These are phyloP conservation scores for Globisporangium paddicum DNA, from an alignment of 352 stramenopile species.

Conservation along the genomic window DNA sequence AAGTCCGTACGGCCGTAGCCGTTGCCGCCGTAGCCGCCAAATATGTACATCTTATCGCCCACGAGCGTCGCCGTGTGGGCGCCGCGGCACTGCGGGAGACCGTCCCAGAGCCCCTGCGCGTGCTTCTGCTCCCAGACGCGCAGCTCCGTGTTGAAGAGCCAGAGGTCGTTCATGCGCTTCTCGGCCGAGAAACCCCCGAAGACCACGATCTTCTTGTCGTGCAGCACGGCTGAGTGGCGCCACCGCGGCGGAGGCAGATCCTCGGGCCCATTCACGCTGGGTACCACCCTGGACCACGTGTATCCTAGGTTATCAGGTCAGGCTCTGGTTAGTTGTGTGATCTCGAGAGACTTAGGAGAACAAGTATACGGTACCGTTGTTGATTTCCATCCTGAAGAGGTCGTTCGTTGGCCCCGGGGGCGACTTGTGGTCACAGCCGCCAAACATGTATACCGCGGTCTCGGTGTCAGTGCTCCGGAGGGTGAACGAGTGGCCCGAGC, in stretches of 20 bases:
- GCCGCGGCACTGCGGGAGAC: constrained; percentile 87
- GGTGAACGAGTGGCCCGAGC: constrained; percentile 94
- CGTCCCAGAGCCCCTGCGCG: constrained; percentile 84
- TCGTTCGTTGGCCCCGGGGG: constrained; percentile 93
- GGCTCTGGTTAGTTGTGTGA: no score
- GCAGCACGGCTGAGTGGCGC: constrained; percentile 80
- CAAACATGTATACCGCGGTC: constrained; percentile 78
- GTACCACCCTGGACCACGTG: constrained; percentile 61
- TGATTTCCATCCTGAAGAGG: constrained; percentile 93
- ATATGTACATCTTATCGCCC: constrained; percentile 90
- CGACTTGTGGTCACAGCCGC: constrained; percentile 88
- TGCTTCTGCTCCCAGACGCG: constrained; percentile 93
- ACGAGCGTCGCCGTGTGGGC: constrained; percentile 90
- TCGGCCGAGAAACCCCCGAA: constrained; percentile 94
- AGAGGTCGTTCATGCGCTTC: constrained; percentile 95
- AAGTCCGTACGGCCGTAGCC: constrained; percentile 94
- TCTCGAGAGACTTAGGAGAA: no score
- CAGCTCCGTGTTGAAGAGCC: constrained; percentile 93
- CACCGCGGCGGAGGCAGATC: constrained; percentile 70
- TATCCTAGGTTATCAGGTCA: constrained; percentile 54
- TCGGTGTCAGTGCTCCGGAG: constrained; percentile 70
- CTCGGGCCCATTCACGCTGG: constrained; percentile 33
- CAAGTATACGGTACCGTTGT: constrained; percentile 31
- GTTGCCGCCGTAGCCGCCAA: constrained; percentile 96
- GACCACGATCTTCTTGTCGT: constrained; percentile 87